These are phyloP conservation scores for Sporothrix luriei DNA, from an alignment of 2,329 filamentous ascomycete species.

Conservation along the genomic window DNA sequence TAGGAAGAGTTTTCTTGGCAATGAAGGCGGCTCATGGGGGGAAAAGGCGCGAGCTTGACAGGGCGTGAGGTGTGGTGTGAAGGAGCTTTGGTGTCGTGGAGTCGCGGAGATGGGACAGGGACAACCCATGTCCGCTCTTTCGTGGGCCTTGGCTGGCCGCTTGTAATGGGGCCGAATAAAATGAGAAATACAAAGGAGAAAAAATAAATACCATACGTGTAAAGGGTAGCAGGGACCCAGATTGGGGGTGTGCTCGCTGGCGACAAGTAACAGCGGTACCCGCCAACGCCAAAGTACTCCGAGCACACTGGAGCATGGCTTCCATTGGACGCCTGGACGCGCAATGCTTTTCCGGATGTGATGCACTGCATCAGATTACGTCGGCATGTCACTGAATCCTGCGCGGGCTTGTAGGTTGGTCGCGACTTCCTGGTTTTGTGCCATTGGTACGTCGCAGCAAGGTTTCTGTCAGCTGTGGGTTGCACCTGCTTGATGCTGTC, in stretches of 20 bases:
- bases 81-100: not conserved
- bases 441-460: not conserved
- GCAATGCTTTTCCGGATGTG: conserved; percentile 4
- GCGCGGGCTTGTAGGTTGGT: not conserved
- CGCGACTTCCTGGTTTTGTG: conserved; percentile 23
- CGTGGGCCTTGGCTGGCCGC: conserved; percentile 15
- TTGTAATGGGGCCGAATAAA: conserved; percentile 26
- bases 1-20: conserved; percentile 27
- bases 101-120: conserved; percentile 11
- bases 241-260: not conserved
- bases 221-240: not conserved
- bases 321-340: conserved; percentile 10
- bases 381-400: conserved; percentile 15
- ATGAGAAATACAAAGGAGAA: conserved; percentile 26
- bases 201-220: not conserved
- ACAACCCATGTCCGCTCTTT: conserved; percentile 16
- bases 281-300: not conserved
- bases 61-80: conserved; percentile 1
- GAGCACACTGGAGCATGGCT: no score
- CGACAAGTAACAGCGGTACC: conserved; percentile 30
- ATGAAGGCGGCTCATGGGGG: conserved; percentile 17
- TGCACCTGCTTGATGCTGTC: conserved; percentile 16
- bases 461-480: not conserved
- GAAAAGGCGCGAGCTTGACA: not conserved
- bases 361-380: not conserved